A percentile compares a stretch with the other conserved stretches of the same genome.
phyloP scores from a whole-genome alignment of 208 protist species.

The Herpetomonas tarakana region DNA sequence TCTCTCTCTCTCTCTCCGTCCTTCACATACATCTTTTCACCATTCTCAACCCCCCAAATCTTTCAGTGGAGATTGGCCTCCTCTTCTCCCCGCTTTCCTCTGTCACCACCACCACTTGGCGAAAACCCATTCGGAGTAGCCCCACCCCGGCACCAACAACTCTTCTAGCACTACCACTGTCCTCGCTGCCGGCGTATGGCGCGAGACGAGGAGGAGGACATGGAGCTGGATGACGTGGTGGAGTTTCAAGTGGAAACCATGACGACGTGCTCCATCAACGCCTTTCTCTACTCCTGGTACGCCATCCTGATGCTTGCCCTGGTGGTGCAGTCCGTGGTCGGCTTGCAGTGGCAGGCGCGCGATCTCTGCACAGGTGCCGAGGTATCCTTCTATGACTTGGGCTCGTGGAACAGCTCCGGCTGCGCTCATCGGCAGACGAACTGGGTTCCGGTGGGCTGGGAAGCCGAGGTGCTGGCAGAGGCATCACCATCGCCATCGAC shows the following conservation, averaged over 20 bases:
- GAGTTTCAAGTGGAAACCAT: slow-evolving; percentile 80
- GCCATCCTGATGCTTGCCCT: slow-evolving; percentile 47
- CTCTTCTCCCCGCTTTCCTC: too few relatives aligned
- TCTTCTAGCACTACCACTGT: too few relatives aligned
- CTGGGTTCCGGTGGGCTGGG: slow-evolving; percentile 8
- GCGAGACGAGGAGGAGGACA: background rate
- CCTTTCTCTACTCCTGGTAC: slow-evolving; percentile 75
- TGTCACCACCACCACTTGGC: background rate
- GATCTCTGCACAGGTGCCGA: slow-evolving; percentile 50
- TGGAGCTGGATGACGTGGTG: slow-evolving; percentile 4
- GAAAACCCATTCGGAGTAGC: background rate
- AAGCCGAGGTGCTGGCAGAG: background rate
- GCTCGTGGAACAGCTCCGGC: slow-evolving; percentile 48
- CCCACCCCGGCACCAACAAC: too few relatives aligned
- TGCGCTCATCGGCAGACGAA: slow-evolving; percentile 26
- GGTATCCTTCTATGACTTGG: slow-evolving; percentile 35
- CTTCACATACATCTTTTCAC: too few relatives aligned
- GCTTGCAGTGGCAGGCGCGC: slow-evolving; percentile 59
- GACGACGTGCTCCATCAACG: slow-evolving; percentile 35
- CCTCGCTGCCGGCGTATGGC: background rate
- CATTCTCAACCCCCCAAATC: background rate
- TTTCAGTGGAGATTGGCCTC: background rate
- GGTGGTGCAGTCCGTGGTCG: slow-evolving; percentile 50
- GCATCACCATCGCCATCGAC: too few relatives aligned
- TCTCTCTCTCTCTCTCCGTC: too few relatives aligned